These are phyloP conservation scores for Haplosporangium sp. DNA, from an alignment of 371 early-diverging fungal species.

Conservation along the genomic window DNA sequence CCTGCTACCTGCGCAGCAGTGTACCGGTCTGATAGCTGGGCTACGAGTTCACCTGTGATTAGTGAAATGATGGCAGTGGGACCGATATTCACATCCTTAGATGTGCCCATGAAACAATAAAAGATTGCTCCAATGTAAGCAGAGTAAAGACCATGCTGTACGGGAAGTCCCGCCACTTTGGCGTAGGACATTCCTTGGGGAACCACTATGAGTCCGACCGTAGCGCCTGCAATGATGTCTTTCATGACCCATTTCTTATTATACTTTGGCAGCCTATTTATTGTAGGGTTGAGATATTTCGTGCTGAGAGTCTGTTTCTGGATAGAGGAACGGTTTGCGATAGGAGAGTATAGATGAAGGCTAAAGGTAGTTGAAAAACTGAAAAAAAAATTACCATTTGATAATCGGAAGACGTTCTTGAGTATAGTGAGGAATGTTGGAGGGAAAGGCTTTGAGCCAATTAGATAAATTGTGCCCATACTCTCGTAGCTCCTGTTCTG, in stretches of 20 bases:
- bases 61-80: conserved; percentile 91
- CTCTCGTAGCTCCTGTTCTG: conserved; percentile 27
- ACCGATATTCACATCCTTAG: conserved; percentile 90
- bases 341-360: too few species aligned
- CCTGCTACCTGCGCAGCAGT: conserved; percentile 66
- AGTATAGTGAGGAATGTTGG: conserved; percentile 20
- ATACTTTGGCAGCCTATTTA: conserved; percentile 45
- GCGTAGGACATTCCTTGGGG: conserved; percentile 91
- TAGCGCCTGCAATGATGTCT: conserved; percentile 86
- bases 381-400: conserved; percentile 16
- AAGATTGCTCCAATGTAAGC: conserved; percentile 76
- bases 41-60: conserved; percentile 78
- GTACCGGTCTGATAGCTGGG: conserved; percentile 43
- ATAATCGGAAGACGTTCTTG: conserved; percentile 28
- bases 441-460: conserved; percentile 16
- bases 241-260: conserved; percentile 75
- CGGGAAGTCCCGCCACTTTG: conserved; percentile 84
- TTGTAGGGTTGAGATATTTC: background rate
- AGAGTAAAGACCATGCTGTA: conserved; percentile 90
- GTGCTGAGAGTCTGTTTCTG: background rate
- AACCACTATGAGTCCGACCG: conserved; percentile 86
- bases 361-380: too few species aligned
- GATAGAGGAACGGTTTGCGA: background rate
- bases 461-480: background rate
- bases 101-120: conserved; percentile 85